A percentile compares a stretch with the other conserved stretches of the same genome.
Conservation (phyloP, 495 filamentous ascomycete genomes). For the Thozetella sp. region DNA sequence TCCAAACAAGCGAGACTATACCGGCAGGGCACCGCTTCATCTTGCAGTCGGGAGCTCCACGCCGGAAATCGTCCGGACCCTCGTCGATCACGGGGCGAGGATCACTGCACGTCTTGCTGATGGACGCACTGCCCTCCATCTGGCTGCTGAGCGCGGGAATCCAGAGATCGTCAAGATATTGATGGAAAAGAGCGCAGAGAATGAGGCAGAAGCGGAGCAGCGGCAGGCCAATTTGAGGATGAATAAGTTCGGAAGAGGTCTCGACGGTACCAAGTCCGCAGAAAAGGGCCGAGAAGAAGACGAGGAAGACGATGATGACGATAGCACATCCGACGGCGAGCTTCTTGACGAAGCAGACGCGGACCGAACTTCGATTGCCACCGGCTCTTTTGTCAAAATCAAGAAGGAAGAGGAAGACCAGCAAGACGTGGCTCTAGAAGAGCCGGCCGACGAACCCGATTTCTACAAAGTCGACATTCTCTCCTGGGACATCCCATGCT, state of each 20-base stretch:
- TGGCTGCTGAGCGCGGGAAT: constrained; percentile 70
- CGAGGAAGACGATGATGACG: constrained; percentile 1
- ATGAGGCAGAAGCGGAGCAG: constrained; percentile 66
- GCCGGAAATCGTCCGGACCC: constrained; percentile 64
- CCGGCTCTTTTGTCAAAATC: constrained; percentile 71
- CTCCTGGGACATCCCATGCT: constrained; percentile 75
- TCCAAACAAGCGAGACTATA: constrained; percentile 69
- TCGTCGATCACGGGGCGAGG: constrained; percentile 73
- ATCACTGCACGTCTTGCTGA: constrained; percentile 73
- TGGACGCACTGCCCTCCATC: constrained; percentile 76
- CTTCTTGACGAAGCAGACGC: constrained; percentile 40
- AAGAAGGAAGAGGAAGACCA: constrained; percentile 35
- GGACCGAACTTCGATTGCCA: constrained; percentile 47
- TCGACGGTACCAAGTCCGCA: constrained; percentile 11
- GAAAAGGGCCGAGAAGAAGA: constrained; percentile 21
- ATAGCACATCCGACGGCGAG: constrained; percentile 35
- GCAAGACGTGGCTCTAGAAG: constrained; percentile 39
- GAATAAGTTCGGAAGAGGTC: constrained; percentile 10
- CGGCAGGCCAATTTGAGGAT: constrained; percentile 47
- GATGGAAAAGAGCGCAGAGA: constrained; percentile 66
- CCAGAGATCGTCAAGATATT: constrained; percentile 69
- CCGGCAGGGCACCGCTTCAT: constrained; percentile 79
- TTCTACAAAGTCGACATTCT: constrained; percentile 75
- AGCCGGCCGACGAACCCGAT: constrained; percentile 68
- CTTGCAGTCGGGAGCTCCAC: constrained; percentile 68